Evolutionary conservation across 176 grass and related monocot species (phyloP), one percentile per base, ranked within the genome.

Genomic region (Melocanna baccifera): DNA sequence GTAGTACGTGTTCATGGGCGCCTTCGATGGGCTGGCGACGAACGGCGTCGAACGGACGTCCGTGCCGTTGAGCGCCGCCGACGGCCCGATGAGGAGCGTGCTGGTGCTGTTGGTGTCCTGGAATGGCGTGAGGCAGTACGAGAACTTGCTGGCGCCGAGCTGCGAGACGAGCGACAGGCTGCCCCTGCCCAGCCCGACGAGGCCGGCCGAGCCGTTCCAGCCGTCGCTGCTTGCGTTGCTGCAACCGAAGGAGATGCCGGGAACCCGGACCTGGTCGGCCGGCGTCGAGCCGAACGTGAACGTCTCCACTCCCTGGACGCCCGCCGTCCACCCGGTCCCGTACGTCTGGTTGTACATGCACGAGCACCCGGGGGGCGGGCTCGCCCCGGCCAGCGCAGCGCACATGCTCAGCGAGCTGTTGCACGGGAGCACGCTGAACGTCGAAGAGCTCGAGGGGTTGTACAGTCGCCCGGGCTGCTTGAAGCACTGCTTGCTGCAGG

Each of bases 321-420:
- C 93, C 12, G 79, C 48, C 50, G 90, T 95, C 90, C 90, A 95
- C 67, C 93, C 90, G 1, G 67, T 85, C 56, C 88, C 88, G 84
- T 93, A 92, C 10, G 91, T 85, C 78, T 84, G 89, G 84, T 91
- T 88, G 76, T 95, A 95, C 16, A 73, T 76, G 88, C 90, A 92
- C 9, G 77, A 71, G 86, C 92, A 89, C 28, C 52, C 78, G 22
- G 62, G 86, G 30, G 37, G 79, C 59, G 82, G 78, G 20, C 43
- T 7, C 1, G 58, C 40, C 18, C 71, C 68, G 0, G 71, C 55
- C 25, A 67, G 39, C 52, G 39, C 64, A 3, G 85, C 88, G 78
- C 64, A 89, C 71, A 81, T 71, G 73, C 81, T 92, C 41, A 71
- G 4, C 20, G 93, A 25, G 84, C 76, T 86, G 74, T 69, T 80